These are phyloP conservation scores for Aspergillus fructus DNA, from an alignment of 2,329 filamentous ascomycete genomes.

Conservation along the genomic window DNA sequence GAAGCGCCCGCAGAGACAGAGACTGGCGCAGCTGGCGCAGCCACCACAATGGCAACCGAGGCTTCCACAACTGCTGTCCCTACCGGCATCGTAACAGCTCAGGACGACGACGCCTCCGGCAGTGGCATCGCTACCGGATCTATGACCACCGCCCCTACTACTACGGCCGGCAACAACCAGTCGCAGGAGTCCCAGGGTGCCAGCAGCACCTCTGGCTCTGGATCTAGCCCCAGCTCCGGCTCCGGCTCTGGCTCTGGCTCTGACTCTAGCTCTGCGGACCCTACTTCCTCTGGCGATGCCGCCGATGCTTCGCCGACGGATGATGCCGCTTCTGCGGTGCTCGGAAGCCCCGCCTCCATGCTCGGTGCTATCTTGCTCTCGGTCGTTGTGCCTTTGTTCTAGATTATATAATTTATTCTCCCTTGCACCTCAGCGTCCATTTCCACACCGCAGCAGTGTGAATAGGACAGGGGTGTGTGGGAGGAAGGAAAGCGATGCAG, in stretches of 20 bases:
- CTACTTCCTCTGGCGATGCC: neutral
- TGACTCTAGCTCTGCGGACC: neutral
- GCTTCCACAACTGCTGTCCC: neutral
- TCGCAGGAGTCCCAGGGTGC: neutral
- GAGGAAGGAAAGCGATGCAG: neutral
- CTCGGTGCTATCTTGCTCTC: conserved; percentile 17
- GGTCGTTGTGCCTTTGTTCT: conserved; percentile 2
- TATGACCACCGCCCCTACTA: neutral
- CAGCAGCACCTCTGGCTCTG: neutral
- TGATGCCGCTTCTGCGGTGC: conserved; percentile 10
- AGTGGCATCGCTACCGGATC: neutral
- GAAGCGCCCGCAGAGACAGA: neutral
- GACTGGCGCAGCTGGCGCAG: neutral
- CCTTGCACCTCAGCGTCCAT: too few relatives aligned
- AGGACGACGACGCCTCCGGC: conserved; percentile 19
- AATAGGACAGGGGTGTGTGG: neutral
- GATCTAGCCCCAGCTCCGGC: neutral
- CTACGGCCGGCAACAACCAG: neutral
- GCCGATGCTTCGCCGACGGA: conserved; percentile 12
- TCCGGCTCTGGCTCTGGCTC: neutral
- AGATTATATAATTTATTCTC: neutral
- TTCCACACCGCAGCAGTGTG: neutral
- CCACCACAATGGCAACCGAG: neutral
- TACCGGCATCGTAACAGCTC: conserved; percentile 17
- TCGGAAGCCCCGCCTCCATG: conserved; percentile 11